phyloP scores from a whole-genome alignment of 371 early-diverging fungal genomes.

The Batkoa obscura region DNA sequence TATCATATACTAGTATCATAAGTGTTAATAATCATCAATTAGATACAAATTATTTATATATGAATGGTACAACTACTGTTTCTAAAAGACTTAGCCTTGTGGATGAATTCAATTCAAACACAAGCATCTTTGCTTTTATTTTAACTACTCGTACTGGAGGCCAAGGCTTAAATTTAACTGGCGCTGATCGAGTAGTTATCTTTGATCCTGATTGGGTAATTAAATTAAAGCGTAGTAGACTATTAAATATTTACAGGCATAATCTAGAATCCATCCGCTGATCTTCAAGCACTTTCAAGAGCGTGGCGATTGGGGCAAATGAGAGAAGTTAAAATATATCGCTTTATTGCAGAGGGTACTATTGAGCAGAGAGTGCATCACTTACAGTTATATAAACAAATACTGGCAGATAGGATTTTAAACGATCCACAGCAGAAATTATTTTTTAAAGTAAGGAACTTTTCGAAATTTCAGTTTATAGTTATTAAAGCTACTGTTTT shows the following conservation, averaged over 20 bases:
- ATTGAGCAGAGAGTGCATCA: constrained; percentile 98
- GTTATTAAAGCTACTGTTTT: no score
- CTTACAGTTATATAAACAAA: constrained; percentile 93
- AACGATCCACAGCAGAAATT: constrained; percentile 79
- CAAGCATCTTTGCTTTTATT: constrained; percentile 65
- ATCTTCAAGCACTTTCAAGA: constrained; percentile 91
- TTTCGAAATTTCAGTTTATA: no score
- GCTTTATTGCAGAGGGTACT: constrained; percentile 91
- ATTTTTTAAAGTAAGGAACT: constrained; percentile 48
- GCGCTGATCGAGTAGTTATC: constrained; percentile 88
- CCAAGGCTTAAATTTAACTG: constrained; percentile 87
- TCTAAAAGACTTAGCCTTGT: constrained; percentile 60
- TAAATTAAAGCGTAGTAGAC: not conserved
- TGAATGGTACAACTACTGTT: constrained; percentile 93
- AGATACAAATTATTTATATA: constrained; percentile 47
- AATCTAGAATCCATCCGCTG: constrained; percentile 80
- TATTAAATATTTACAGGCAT: not conserved
- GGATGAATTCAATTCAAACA: constrained; percentile 64
- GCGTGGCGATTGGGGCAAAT: constrained; percentile 93
- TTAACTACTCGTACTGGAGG: constrained; percentile 96
- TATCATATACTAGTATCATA: not conserved
- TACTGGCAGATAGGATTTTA: constrained; percentile 85
- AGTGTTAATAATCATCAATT: constrained; percentile 6
- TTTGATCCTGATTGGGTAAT: constrained; percentile 94
- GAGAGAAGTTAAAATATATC: constrained; percentile 80